phyloP scores from a whole-genome alignment of 1,139 yeast species.

The Taiozyma sp. region DNA sequence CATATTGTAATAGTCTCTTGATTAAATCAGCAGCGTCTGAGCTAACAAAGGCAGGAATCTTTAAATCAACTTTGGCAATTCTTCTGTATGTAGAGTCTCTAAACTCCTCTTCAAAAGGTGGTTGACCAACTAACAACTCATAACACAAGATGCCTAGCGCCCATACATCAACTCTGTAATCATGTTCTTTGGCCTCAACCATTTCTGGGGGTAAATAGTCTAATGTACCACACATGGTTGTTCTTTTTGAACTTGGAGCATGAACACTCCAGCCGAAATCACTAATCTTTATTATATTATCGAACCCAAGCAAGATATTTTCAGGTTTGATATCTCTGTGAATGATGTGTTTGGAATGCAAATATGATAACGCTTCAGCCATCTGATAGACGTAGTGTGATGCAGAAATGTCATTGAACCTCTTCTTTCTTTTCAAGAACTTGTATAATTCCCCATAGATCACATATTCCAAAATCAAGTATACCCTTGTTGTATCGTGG shows the following conservation, averaged over 20 bases:
- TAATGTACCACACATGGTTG: conserved; percentile 91
- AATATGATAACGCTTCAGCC: conserved; percentile 69
- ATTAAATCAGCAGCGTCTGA: conserved; percentile 79
- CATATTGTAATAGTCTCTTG: conserved; percentile 47
- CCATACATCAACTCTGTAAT: conserved; percentile 83
- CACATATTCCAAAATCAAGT: conserved; percentile 79
- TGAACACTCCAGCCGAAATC: conserved; percentile 98
- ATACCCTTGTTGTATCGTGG: conserved; percentile 74
- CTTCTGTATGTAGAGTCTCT: conserved; percentile 73
- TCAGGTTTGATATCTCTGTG: conserved; percentile 95
- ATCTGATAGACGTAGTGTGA: conserved; percentile 80
- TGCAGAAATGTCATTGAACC: conserved; percentile 70
- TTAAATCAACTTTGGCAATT: conserved; percentile 71
- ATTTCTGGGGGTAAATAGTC: conserved; percentile 96
- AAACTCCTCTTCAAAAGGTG: conserved; percentile 84
- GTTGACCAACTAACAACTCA: conserved; percentile 83
- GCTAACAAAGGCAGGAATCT: conserved; percentile 66
- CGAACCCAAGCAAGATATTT: conserved; percentile 70
- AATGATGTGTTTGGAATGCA: conserved; percentile 75
- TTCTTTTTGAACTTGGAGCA: conserved; percentile 51
- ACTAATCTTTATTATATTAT: conserved; percentile 73
- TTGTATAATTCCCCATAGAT: conserved; percentile 86
- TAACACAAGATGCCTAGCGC: conserved; percentile 84
- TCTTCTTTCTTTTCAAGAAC: conserved; percentile 54
- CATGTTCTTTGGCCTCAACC: conserved; percentile 82